phyloP scores from a whole-genome alignment of 2,329 filamentous ascomycete genomes.

The Colletotrichum salicis region DNA sequence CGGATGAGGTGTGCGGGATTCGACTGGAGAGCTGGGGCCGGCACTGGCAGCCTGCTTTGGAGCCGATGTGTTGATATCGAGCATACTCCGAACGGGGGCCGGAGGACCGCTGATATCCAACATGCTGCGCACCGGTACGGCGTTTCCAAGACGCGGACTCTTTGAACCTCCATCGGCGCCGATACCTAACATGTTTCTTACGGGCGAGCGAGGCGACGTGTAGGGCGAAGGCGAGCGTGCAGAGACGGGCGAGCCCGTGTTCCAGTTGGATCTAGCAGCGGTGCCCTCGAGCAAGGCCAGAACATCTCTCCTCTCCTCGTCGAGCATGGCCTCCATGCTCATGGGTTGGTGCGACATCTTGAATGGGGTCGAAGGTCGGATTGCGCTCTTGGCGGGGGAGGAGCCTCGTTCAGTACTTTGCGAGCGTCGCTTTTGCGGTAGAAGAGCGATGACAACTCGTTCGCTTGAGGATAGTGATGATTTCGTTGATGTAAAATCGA shows the following conservation, averaged over 20 bases:
- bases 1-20: conserved; percentile 51
- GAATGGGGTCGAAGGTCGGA: neutral
- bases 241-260: conserved; percentile 45
- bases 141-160: conserved; percentile 48
- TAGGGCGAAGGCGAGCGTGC: conserved; percentile 64
- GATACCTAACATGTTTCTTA: conserved; percentile 75
- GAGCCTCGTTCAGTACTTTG: conserved; percentile 4
- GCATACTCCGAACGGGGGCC: conserved; percentile 61
- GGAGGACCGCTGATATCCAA: conserved; percentile 64
- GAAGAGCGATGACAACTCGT: neutral
- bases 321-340: conserved; percentile 81
- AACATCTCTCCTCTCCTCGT: conserved; percentile 81
- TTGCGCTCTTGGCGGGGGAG: conserved; percentile 1
- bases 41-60: conserved; percentile 49
- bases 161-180: conserved; percentile 54
- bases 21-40: conserved; percentile 58
- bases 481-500: conserved; percentile 15
- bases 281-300: conserved; percentile 73
- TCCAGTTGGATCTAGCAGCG: conserved; percentile 40
- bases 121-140: conserved; percentile 72
- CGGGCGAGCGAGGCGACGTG: conserved; percentile 70
- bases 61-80: conserved; percentile 56
- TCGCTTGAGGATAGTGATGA: neutral
- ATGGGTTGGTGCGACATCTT: conserved; percentile 60
- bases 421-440: conserved; percentile 3